Percentiles rank a stretch among this genome's conserved stretches.
phyloP scores from a whole-genome alignment of 371 early-diverging fungal species.

The Sporodiniella umbellata region DNA sequence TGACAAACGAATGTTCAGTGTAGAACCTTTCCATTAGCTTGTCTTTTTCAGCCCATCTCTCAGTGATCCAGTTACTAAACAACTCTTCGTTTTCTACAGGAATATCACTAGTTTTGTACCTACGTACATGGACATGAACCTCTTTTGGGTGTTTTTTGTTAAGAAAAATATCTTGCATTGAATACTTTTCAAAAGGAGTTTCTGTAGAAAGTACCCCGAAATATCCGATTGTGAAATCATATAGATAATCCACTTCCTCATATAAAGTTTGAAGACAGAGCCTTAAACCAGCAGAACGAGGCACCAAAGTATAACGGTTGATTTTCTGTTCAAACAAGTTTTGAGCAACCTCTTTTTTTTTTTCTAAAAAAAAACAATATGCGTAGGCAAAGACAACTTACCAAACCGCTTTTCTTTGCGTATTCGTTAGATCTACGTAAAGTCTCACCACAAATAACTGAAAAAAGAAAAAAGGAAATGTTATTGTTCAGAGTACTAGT shows the following conservation, averaged over 20 bases:
- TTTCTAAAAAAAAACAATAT: no score
- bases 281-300: constrained; percentile 77
- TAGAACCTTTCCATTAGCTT: constrained; percentile 79
- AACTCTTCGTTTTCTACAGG: constrained; percentile 57
- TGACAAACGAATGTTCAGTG: constrained; percentile 13
- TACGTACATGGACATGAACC: constrained; percentile 76
- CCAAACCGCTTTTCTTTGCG: constrained; percentile 50
- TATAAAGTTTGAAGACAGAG: constrained; percentile 59
- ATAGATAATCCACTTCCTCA: constrained; percentile 63
- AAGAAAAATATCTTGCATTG: constrained; percentile 65
- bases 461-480: neutral
- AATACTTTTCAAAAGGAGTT: constrained; percentile 73
- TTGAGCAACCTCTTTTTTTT: neutral
- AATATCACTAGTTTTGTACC: constrained; percentile 39
- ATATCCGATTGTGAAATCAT: constrained; percentile 87
- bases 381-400: no score
- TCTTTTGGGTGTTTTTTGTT: constrained; percentile 63
- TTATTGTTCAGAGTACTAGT: neutral
- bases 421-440: constrained; percentile 46
- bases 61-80: constrained; percentile 75
- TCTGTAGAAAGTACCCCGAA: constrained; percentile 66
- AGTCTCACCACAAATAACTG: constrained; percentile 24
- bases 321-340: constrained; percentile 28
- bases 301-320: constrained; percentile 65
- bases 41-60: constrained; percentile 85